These are phyloP conservation scores for Helicocarpus griseus DNA, from an alignment of 2,329 filamentous ascomycete genomes.

Conservation along the genomic window DNA sequence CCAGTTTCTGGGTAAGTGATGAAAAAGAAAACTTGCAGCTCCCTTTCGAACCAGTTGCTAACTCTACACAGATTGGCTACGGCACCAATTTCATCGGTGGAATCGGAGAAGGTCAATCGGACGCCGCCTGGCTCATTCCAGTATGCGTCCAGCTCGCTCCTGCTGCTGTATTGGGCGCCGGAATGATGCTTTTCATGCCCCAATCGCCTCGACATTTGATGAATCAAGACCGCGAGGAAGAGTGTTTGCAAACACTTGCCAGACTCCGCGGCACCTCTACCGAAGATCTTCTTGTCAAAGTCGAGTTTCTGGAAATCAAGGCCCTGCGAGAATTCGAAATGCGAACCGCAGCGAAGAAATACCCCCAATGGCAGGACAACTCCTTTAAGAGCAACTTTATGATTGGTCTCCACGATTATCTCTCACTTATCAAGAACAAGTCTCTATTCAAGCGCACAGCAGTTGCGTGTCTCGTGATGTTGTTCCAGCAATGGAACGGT, in stretches of 20 bases:
- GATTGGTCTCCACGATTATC: constrained; percentile 44
- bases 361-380: constrained; percentile 53
- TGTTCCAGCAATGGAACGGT: constrained; percentile 42
- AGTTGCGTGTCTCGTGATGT: constrained; percentile 32
- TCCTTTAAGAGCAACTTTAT: constrained; percentile 56
- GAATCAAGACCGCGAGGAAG: constrained; percentile 57
- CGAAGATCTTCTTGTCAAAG: constrained; percentile 60
- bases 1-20: constrained; percentile 41
- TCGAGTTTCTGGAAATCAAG: constrained; percentile 72
- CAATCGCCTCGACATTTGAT: constrained; percentile 66
- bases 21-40: too few relatives aligned
- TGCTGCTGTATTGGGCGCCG: constrained; percentile 51
- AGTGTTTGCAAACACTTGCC: constrained; percentile 55
- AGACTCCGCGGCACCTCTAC: constrained; percentile 51
- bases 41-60: too few relatives aligned
- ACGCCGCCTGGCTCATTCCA: constrained; percentile 55
- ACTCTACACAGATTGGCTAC: constrained; percentile 47
- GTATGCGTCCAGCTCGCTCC: constrained; percentile 65
- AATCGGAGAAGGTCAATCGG: constrained; percentile 29
- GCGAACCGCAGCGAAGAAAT: constrained; percentile 54
- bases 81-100: constrained; percentile 59
- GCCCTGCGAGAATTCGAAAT: constrained; percentile 67
- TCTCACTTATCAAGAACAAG: constrained; percentile 23
- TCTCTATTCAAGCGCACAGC: constrained; percentile 28
- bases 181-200: constrained; percentile 70